Conservation (phyloP, 1,284 basidiomycete species). For the Pyrrhoderma noxium region DNA sequence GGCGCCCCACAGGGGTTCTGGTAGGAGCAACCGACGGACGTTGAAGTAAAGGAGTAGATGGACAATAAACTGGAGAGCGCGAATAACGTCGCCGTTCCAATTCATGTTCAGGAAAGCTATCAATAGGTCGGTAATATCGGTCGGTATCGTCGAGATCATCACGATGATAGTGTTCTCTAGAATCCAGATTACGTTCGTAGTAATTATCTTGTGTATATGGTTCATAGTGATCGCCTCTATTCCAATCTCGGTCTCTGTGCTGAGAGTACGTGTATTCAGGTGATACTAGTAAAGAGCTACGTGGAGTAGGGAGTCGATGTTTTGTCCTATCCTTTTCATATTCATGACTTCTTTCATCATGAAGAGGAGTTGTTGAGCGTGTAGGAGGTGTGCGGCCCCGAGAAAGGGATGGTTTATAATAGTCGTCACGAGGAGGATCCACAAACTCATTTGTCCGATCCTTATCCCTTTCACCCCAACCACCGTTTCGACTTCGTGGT, state of each 20-base stretch:
- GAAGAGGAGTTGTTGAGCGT: constrained; percentile 1
- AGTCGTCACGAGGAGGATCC: constrained; percentile 6
- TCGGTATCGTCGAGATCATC: constrained; percentile 15
- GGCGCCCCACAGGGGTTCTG: neutral
- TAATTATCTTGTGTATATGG: constrained; percentile 9
- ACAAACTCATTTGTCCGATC: neutral
- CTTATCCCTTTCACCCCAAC: constrained; percentile 1
- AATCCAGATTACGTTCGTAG: constrained; percentile 10
- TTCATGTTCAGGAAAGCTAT: constrained; percentile 1
- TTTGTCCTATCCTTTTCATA: constrained; percentile 1
- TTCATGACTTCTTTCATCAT: neutral
- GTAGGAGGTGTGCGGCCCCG: constrained; percentile 9
- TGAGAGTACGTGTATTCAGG: constrained; percentile 7
- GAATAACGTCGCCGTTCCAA: constrained; percentile 10
- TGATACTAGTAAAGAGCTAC: constrained; percentile 10
- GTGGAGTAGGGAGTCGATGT: constrained; percentile 18
- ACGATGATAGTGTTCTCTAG: constrained; percentile 17
- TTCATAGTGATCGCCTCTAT: constrained; percentile 17
- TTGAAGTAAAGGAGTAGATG: constrained; percentile 4
- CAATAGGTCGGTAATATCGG: constrained; percentile 5
- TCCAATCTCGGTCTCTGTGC: constrained; percentile 13
- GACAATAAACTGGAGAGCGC: constrained; percentile 10
- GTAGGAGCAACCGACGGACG: neutral
- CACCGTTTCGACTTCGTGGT: constrained; percentile 19
- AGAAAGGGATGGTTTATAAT: neutral